Evolutionary conservation across 441 rosid genomes (phyloP), one percentile per base, ranked within the genome.

Genomic region (Aleurites moluccanus): DNA sequence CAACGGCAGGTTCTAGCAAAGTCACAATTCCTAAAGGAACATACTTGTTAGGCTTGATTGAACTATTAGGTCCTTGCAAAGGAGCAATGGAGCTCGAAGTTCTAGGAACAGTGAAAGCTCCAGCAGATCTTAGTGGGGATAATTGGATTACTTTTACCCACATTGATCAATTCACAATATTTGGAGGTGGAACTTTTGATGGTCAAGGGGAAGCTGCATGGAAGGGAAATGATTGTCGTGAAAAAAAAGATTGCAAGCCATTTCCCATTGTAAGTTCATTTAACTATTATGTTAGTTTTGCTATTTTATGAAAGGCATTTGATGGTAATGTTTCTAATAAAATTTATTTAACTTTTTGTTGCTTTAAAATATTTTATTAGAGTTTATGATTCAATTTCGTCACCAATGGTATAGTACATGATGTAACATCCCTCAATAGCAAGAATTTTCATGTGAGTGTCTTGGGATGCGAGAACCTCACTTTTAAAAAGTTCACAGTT

Each of bases 381-480:
- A 40, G 3, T 8, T 35, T 75, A 1, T 59, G 66, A 59, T 33
- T 75, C 44, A 49, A 44, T 59, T 80, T 69, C 28, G 14, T 86
- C 40, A 83, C 21, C 18, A 80, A 85, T 42, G 74, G 78, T 2
- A 0, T 53, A 35, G 53, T 88, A 10, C 74, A 35, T 1, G 83
- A 66, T 60, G 77, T 89, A 47, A 73, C 81, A 2, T 82, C 86
- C 0, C 38, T 81, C n/a, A 78, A 89, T 42, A 87, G 90, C 75
- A 89, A 89, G 64, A 76, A 81, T 35, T 85, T 88, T 56, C 87
- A 89, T 40, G 52, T 82, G 3, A 86, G 78, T 64, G 73, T 88
- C 21, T 6, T 88, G 4, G 79, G 86, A 5, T 85, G 86, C 77
- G 75, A 74, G 18, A 77, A 85, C 70, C 11, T 85, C 9, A 81